phyloP scores from a whole-genome alignment of 2,329 filamentous ascomycete species.

The Nothomitra cinnamomea region DNA sequence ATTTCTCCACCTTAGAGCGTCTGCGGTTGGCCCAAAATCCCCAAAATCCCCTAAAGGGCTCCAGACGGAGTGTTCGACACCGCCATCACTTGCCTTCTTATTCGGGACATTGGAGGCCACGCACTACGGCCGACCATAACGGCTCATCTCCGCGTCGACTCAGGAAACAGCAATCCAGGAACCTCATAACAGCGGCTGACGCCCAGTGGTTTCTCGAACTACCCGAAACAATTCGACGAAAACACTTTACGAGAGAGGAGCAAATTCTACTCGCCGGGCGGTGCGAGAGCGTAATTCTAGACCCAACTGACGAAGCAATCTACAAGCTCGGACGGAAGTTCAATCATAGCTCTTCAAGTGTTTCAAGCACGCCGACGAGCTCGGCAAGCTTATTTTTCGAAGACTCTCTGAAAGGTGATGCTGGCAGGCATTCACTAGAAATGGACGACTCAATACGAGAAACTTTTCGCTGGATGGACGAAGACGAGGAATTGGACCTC shows the following conservation, averaged over 20 bases:
- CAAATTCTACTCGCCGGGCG: slow-evolving; percentile 41
- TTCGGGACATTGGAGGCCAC: neutral
- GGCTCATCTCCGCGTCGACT: slow-evolving; percentile 13
- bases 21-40: slow-evolving; percentile 42
- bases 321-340: slow-evolving; percentile 21
- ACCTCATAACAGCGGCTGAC: slow-evolving; percentile 33
- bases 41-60: slow-evolving; percentile 12
- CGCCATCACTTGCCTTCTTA: neutral
- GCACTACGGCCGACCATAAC: slow-evolving; percentile 16
- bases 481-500: slow-evolving; percentile 52
- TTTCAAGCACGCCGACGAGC: neutral
- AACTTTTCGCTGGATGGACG: slow-evolving; percentile 57
- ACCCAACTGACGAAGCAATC: slow-evolving; percentile 41
- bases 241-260: slow-evolving; percentile 56
- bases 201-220: slow-evolving; percentile 52
- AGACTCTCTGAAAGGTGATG: neutral
- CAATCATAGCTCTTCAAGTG: neutral
- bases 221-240: slow-evolving; percentile 55
- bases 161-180: slow-evolving; percentile 19
- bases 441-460: slow-evolving; percentile 43
- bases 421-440: slow-evolving; percentile 8
- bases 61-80: neutral
- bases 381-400: neutral
- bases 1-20: slow-evolving; percentile 57
- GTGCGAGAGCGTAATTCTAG: slow-evolving; percentile 35